phyloP scores from a whole-genome alignment of 139 green algal species.

The Auxenochlorella pyrenoidosa region DNA sequence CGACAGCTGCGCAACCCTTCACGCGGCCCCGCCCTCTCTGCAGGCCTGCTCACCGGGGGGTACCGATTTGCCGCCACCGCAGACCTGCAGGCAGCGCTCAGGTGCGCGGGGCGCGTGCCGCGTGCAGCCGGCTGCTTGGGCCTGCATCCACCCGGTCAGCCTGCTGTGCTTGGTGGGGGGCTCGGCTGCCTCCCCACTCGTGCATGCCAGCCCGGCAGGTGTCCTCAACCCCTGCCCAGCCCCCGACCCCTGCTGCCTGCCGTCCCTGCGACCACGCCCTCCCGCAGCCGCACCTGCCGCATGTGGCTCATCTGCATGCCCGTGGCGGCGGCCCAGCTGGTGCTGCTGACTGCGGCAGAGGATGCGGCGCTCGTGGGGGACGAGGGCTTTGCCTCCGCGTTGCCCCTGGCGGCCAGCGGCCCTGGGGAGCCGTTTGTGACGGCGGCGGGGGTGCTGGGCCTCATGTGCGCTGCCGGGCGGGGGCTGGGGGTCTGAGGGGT shows the following conservation, averaged over 20 bases:
- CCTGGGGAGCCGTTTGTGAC: conserved; percentile 72
- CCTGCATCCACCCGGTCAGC: not conserved
- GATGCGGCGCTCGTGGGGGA: conserved; percentile 56
- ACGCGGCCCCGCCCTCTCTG: not conserved
- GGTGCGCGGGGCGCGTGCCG: not conserved
- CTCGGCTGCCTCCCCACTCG: too few species aligned
- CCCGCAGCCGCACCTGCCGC: conserved; percentile 28
- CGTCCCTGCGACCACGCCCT: not conserved
- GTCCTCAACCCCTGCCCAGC: too few species aligned
- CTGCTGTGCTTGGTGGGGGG: too few species aligned
- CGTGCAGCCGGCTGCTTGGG: not conserved
- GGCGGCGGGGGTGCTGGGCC: conserved; percentile 69
- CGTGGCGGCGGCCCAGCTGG: conserved; percentile 74
- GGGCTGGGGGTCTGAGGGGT: not conserved
- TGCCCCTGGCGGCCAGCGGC: conserved; percentile 75
- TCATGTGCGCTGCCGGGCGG: not conserved
- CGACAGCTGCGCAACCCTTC: too few species aligned
- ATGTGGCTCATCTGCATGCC: conserved; percentile 78
- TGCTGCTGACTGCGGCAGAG: conserved; percentile 78
- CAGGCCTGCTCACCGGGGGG: conserved; percentile 50
- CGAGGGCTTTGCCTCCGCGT: conserved; percentile 51
- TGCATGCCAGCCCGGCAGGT: too few species aligned
- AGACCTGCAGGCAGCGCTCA: not conserved
- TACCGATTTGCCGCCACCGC: conserved; percentile 47
- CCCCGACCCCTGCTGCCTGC: not conserved